Percentiles rank a stretch among this genome's conserved stretches.
These are phyloP conservation scores for Chalciporus sp. DNA, from an alignment of 1,284 basidiomycete species.

Conservation along the genomic window DNA sequence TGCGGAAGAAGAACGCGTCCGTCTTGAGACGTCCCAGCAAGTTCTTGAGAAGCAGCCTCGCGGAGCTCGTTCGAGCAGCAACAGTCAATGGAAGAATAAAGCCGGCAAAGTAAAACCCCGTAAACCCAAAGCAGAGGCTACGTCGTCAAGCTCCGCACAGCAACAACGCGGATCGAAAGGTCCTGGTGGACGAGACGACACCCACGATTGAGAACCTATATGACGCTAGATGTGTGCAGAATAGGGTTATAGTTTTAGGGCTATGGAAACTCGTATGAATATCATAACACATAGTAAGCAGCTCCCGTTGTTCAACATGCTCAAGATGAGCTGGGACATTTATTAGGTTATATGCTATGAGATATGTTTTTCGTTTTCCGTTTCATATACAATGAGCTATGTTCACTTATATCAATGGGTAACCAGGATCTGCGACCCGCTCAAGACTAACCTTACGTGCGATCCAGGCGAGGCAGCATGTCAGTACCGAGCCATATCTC, in stretches of 20 bases:
- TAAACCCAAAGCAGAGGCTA: constrained; percentile 10
- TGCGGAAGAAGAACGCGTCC: constrained; percentile 72
- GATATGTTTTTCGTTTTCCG: no score
- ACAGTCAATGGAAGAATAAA: constrained; percentile 4
- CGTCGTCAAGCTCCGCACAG: background rate
- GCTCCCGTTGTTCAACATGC: no score
- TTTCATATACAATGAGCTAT: no score
- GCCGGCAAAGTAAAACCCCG: constrained; percentile 2
- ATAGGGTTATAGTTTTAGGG: background rate
- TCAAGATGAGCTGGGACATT: no score
- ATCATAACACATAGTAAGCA: no score
- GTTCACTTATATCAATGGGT: no score
- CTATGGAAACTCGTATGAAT: no score
- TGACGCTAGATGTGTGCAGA: background rate
- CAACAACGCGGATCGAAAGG: constrained; percentile 6
- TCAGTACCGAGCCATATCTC: no score
- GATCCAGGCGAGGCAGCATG: no score
- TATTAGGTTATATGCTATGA: no score
- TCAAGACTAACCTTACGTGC: no score
- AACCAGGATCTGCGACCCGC: no score
- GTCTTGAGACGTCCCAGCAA: constrained; percentile 10
- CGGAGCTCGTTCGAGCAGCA: background rate
- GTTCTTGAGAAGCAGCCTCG: background rate
- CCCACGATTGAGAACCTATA: background rate
- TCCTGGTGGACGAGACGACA: background rate